Evolutionary conservation across 2,329 filamentous ascomycete species (phyloP).

Genomic region (Madurella fahalii): DNA sequence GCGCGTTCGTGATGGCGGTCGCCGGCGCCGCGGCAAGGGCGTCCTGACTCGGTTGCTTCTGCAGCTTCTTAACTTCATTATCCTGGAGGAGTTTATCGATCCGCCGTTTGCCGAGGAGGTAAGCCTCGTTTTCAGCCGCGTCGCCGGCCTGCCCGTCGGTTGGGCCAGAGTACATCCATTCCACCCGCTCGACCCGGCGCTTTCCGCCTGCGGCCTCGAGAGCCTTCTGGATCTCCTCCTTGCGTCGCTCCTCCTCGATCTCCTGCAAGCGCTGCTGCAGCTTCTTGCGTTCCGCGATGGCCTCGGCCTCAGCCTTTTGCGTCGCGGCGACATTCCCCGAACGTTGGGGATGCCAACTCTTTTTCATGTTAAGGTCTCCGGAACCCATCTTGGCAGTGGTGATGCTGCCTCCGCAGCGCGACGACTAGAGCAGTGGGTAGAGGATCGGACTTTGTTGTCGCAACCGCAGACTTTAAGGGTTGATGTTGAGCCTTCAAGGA

Average conservation of each 20-base stretch:
- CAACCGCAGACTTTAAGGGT: too few species aligned
- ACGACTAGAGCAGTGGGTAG: background rate
- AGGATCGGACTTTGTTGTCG: too few species aligned
- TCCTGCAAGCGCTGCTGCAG: constrained; percentile 90
- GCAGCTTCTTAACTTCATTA: constrained; percentile 69
- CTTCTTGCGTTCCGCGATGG: constrained; percentile 89
- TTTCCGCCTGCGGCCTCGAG: constrained; percentile 88
- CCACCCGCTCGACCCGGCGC: constrained; percentile 69
- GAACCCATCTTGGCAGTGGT: constrained; percentile 63
- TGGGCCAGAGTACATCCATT: constrained; percentile 97
- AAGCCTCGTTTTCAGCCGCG: constrained; percentile 88
- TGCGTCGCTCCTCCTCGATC: constrained; percentile 85
- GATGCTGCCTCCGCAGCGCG: constrained; percentile 18
- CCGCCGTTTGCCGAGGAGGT: constrained; percentile 84
- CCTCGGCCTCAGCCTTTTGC: constrained; percentile 82
- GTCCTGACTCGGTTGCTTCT: constrained; percentile 66
- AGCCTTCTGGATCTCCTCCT: constrained; percentile 85
- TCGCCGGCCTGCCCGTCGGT: constrained; percentile 70
- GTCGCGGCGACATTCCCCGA: constrained; percentile 65
- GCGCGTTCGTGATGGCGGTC: constrained; percentile 57
- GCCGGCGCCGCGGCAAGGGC: constrained; percentile 59
- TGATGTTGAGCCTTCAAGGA: background rate
- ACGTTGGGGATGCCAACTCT: constrained; percentile 89
- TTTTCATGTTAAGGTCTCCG: constrained; percentile 92
- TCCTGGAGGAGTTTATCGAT: constrained; percentile 81